Conservation (phyloP, 2,329 filamentous ascomycete genomes). For the Neonectria magnoliae region DNA sequence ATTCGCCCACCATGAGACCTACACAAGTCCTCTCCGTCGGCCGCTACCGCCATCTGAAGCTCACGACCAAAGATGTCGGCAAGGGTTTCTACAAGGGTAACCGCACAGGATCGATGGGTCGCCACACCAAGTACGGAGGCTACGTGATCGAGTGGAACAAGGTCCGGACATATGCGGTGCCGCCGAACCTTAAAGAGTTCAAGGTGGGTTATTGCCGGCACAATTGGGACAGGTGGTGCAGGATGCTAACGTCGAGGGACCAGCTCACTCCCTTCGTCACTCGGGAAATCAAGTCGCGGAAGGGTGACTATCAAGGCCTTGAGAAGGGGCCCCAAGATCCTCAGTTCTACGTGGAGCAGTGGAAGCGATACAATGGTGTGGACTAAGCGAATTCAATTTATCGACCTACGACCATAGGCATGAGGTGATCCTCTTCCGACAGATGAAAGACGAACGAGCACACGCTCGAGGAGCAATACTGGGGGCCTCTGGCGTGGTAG, state of each 20-base stretch:
- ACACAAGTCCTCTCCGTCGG: constrained; percentile 73
- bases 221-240: not conserved
- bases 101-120: constrained; percentile 85
- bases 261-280: constrained; percentile 86
- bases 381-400: constrained; percentile 52
- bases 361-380: constrained; percentile 74
- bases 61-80: constrained; percentile 93
- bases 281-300: constrained; percentile 62
- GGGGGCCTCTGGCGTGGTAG: constrained; percentile 32
- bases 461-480: constrained; percentile 12
- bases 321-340: constrained; percentile 68
- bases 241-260: constrained; percentile 28
- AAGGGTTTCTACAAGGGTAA: constrained; percentile 98
- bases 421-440: constrained; percentile 1
- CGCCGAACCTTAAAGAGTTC: constrained; percentile 73
- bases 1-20: constrained; percentile 66
- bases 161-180: constrained; percentile 90
- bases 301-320: constrained; percentile 64
- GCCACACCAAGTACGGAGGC: constrained; percentile 83
- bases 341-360: constrained; percentile 69
- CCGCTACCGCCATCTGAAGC: constrained; percentile 76
- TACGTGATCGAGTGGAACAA: constrained; percentile 87
- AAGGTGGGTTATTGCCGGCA: constrained; percentile 61
- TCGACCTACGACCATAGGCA: not conserved
- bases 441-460: constrained; percentile 15